phyloP scores from a whole-genome alignment of 768 basidiomycete genomes.

The Nidula microcarpa region DNA sequence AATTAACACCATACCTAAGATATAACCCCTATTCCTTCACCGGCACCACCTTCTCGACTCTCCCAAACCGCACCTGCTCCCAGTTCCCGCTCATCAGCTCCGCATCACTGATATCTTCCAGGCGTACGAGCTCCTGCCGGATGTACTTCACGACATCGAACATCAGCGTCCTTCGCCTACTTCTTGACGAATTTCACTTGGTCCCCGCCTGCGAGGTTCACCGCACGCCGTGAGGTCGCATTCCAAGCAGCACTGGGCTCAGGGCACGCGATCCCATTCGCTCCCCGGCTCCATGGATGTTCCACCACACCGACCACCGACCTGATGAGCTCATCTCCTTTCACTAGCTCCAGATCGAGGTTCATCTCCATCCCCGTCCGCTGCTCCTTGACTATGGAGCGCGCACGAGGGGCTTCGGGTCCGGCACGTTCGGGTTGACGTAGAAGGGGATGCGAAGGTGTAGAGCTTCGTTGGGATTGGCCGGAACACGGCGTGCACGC shows the following conservation, averaged over 20 bases:
- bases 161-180: constrained; percentile 66
- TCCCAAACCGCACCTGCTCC: constrained; percentile 35
- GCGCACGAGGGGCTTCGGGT: constrained; percentile 15
- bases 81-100: constrained; percentile 35
- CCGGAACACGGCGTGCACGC: constrained; percentile 78
- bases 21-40: not conserved
- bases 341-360: constrained; percentile 74
- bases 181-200: constrained; percentile 59
- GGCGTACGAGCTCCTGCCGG: constrained; percentile 64
- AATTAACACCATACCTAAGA: too few species aligned
- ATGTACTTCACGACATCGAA: constrained; percentile 66
- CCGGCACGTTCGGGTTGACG: constrained; percentile 38
- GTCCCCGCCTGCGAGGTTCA: constrained; percentile 69
- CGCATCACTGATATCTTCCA: constrained; percentile 52
- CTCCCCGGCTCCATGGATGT: constrained; percentile 83
- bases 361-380: constrained; percentile 81
- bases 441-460: constrained; percentile 45
- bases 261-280: constrained; percentile 58
- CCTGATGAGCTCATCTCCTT: constrained; percentile 78
- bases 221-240: constrained; percentile 49
- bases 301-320: constrained; percentile 86
- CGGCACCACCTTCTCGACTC: not conserved
- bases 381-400: constrained; percentile 89
- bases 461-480: constrained; percentile 45
- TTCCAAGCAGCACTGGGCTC: constrained; percentile 4